Evolutionary conservation across 306 rosid species (phyloP), one percentile per base, ranked within the genome.

Genomic region (Begonia loranthoides): DNA sequence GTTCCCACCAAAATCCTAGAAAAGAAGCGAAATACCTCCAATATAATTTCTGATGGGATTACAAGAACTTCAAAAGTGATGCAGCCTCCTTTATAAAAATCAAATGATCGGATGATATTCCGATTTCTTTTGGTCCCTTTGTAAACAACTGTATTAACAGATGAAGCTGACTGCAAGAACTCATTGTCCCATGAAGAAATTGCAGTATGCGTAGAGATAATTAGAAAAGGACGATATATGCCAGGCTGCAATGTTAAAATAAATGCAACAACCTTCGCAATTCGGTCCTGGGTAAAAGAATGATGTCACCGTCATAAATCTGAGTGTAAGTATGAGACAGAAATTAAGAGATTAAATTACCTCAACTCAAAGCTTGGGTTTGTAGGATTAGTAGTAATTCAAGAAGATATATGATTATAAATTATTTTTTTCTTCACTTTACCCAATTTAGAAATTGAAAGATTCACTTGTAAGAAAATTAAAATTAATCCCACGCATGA

Each of bases 41-140:
- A 4, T 34, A 79, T 36, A 61, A 70, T 61, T 39, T 79, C 87
- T 12, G 70, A 66, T 45, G 71, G 52, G 36, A 70, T 72, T 69
- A 83, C 54, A 45, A 83, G 82, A 24, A 69, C 82, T 65, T 74
- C 68, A 64, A 83, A 76, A 55, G 69, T 58, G 10, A 66, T 45
- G 65, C 63, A 55, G 43, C 60, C 66, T 56, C 54, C 82, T 19
- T 38, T 65, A 59, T 55, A 51, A 60, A 79, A 83, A 69, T 79
- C 94, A 16, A 76, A 41, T 47, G 66, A 64, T 70, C 74, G 69
- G 41, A 79, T 72, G 50, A 53, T 60, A 61, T 50, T 56, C 22
- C 84, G 77, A 6, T 61, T 45, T 56, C 67, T 79, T 72, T 69
- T 72, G 69, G 65, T 55, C 56, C 94, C 94, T 34, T 44, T 62